Conservation (phyloP, 2,329 filamentous ascomycete species). For the Alternaria gaisen region DNA sequence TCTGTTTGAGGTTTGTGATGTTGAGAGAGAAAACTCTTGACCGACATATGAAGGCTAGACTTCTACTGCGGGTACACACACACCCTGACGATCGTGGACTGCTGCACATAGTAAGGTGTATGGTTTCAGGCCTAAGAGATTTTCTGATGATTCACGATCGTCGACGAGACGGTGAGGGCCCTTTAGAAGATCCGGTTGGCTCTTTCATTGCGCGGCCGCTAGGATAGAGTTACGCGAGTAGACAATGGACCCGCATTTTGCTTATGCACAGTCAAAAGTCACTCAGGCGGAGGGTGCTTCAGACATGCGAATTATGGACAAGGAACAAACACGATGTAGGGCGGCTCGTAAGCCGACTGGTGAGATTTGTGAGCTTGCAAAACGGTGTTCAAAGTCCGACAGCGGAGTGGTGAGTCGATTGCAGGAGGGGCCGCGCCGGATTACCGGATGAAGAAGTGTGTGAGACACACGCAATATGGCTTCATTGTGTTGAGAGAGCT, state of each 20-base stretch:
- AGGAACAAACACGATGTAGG: conserved; percentile 20
- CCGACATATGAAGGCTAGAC: conserved; percentile 34
- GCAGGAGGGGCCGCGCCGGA: conserved; percentile 26
- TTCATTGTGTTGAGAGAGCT: conserved; percentile 29
- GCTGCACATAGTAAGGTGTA: conserved; percentile 30
- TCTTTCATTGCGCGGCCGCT: conserved; percentile 16
- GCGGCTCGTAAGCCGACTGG: conserved; percentile 29
- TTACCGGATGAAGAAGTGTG: conserved; percentile 24
- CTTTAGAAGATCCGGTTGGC: conserved; percentile 31
- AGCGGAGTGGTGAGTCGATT: conserved; percentile 16
- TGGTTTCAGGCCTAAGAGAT: conserved; percentile 16
- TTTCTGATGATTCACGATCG: conserved; percentile 18
- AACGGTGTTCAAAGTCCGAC: conserved; percentile 11
- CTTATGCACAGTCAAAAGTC: conserved; percentile 21
- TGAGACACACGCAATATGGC: conserved; percentile 31
- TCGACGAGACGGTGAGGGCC: conserved; percentile 31
- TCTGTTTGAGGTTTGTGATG: conserved; percentile 30
- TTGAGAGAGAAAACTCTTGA: conserved; percentile 16
- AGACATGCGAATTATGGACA: conserved; percentile 26
- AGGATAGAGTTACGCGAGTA: conserved; percentile 22
- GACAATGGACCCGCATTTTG: conserved; percentile 30
- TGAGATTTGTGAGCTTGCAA: conserved; percentile 25
- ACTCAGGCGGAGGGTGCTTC: conserved; percentile 19
- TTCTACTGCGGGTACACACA: conserved; percentile 17
- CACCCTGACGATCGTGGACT: conserved; percentile 24